phyloP scores from a whole-genome alignment of 164 flowering plant genomes.

The Vitis rupestris region DNA sequence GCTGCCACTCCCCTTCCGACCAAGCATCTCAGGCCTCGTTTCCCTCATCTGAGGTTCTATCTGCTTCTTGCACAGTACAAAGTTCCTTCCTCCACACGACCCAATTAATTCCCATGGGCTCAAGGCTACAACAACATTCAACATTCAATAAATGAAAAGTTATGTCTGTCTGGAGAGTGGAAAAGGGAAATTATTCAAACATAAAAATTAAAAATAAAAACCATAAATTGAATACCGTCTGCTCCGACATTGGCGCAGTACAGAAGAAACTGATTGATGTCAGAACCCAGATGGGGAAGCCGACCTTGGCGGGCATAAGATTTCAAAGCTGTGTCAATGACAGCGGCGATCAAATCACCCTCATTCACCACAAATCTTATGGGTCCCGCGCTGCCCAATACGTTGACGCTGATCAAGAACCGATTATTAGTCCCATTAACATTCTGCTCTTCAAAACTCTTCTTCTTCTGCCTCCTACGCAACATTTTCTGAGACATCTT shows the following conservation, averaged over 20 bases:
- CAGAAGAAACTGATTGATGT: conserved; percentile 51
- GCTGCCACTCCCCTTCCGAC: conserved; percentile 24
- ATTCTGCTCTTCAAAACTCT: conserved; percentile 25
- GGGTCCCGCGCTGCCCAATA: conserved; percentile 73
- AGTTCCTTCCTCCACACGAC: conserved; percentile 45
- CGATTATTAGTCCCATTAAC: conserved; percentile 27
- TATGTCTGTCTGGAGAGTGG: neutral
- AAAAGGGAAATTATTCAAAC: neutral
- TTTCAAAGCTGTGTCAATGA: conserved; percentile 56
- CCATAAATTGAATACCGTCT: conserved; percentile 23
- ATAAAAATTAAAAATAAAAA: neutral
- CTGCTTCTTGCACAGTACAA: conserved; percentile 59
- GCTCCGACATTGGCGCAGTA: conserved; percentile 36
- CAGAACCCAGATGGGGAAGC: conserved; percentile 62
- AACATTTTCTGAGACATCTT: conserved; percentile 16
- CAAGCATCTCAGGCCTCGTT: conserved; percentile 16
- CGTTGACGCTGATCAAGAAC: conserved; percentile 49
- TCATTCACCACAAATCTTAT: conserved; percentile 55
- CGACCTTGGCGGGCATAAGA: conserved; percentile 68
- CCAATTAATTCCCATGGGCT: conserved; percentile 59
- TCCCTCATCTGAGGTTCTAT: conserved; percentile 18
- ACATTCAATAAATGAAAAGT: neutral
- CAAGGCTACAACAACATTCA: conserved; percentile 36
- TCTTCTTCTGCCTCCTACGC: conserved; percentile 37
- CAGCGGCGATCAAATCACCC: conserved; percentile 43